Evolutionary conservation across 108 stramenopile species (phyloP), one percentile per base, ranked within the genome.

Genomic region (Nannochloropsis gaditana): DNA sequence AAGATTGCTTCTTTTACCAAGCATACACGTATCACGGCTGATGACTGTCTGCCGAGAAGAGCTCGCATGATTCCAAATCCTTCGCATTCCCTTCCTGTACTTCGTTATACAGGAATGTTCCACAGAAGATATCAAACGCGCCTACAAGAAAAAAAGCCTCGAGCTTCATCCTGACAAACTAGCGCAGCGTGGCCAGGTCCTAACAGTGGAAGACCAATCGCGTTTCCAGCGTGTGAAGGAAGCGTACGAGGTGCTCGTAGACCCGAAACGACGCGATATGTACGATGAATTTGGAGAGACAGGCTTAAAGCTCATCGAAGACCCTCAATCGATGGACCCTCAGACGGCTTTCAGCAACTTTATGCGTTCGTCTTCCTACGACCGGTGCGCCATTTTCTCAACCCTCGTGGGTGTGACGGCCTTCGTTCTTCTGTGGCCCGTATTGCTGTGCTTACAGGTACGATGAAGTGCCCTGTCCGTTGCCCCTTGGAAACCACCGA

Each of bases 141-240:
- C 96, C 43, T 97, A 97, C 92, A 96, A 96, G 84, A 91, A 92
- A 41, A 93, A 94, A 90, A 92, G 92, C 43, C 92, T 97, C 10
- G 92, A 93, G 84, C 94, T 97, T 93, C 98, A 99, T 87, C 98
- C 98, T 11, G 98, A 99, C 93, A 99, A 97, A 90, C 92, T 96
- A 11, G 95, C 95, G 11, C 97, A 97, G 89, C 91, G 92, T 80
- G 96, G 96, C 9, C 81, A 92, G 81, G 83, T 84, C 19, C 93
- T 95, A 11, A 97, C 96, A 11, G 89, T 88, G 5, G 93, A 89
- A 85, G 91, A 93, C 86, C 92, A 93, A 84, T 94, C 93, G 79
- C 88, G 93, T 80, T 97, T 97, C 84, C 94, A 94, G n/a, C 89
- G 92, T 45, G 95, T 97, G 95, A 92, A 96, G 82, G 93, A 94